A percentile compares a stretch with the other conserved stretches of the same genome.
phyloP scores from a whole-genome alignment of 2,329 filamentous ascomycete genomes.

The Ophiobolus disseminans region DNA sequence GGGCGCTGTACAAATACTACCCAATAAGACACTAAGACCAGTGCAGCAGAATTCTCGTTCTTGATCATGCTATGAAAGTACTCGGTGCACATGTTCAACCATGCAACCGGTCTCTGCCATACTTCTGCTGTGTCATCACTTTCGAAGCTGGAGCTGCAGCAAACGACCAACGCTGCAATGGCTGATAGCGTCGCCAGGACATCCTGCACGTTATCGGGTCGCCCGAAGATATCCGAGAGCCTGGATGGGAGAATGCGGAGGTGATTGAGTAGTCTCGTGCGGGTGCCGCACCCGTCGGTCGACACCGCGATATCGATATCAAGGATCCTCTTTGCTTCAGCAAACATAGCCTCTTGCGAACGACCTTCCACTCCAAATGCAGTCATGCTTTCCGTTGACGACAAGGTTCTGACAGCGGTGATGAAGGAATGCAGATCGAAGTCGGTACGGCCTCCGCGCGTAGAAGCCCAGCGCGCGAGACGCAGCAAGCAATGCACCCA shows the following conservation, averaged over 20 bases:
- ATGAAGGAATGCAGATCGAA: too few relatives aligned
- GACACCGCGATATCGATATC: not conserved
- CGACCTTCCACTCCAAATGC: too few relatives aligned
- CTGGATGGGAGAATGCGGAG: conserved; percentile 23
- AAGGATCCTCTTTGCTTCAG: conserved; percentile 9
- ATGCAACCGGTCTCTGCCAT: conserved; percentile 25
- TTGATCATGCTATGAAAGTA: conserved; percentile 28
- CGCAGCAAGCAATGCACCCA: too few relatives aligned
- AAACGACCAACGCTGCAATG: conserved; percentile 26
- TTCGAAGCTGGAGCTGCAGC: conserved; percentile 23
- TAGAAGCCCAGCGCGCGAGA: too few relatives aligned
- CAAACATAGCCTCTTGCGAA: conserved; percentile 9
- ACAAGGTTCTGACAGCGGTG: not conserved
- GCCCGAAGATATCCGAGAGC: conserved; percentile 23
- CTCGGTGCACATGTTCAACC: conserved; percentile 26
- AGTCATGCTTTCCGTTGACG: not conserved
- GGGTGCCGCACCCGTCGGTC: not conserved
- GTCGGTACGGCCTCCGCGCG: too few relatives aligned
- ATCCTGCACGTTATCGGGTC: conserved; percentile 18
- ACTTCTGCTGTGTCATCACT: conserved; percentile 8
- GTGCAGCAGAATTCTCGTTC: conserved; percentile 19
- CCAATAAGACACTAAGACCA: conserved; percentile 38
- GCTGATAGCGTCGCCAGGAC: conserved; percentile 28
- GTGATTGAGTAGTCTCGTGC: conserved; percentile 10
- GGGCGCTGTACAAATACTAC: conserved; percentile 19